Conservation (phyloP, 306 rosid genomes). For the Aeschynomene evenia region DNA sequence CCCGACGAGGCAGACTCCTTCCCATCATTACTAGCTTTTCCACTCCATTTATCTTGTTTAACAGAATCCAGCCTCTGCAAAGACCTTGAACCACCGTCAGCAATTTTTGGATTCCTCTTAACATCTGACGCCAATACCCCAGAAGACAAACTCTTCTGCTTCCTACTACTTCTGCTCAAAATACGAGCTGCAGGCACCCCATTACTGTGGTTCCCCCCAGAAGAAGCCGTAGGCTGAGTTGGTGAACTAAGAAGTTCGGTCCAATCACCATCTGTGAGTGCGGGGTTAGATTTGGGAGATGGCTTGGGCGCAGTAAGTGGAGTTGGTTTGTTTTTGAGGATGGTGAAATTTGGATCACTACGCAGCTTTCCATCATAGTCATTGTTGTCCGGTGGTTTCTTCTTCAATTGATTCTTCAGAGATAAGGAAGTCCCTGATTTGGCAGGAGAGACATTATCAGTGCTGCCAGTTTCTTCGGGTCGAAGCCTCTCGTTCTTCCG, state of each 20-base stretch:
- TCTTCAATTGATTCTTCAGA: slow-evolving; percentile 82
- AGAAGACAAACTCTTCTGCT: slow-evolving; percentile 42
- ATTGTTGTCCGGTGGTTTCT: slow-evolving; percentile 48
- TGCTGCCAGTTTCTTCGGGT: slow-evolving; percentile 42
- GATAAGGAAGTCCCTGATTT: slow-evolving; percentile 56
- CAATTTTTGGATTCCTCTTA: slow-evolving; percentile 50
- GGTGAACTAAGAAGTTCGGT: slow-evolving; percentile 79
- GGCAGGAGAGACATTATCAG: slow-evolving; percentile 34
- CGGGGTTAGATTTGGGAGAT: slow-evolving; percentile 44
- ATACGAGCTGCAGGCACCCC: slow-evolving; percentile 45
- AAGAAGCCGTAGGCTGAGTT: slow-evolving; percentile 39
- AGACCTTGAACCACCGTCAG: slow-evolving; percentile 34
- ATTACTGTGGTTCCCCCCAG: slow-evolving; percentile 41
- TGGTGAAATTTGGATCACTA: slow-evolving; percentile 50
- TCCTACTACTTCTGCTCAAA: slow-evolving; percentile 55
- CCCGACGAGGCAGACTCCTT: slow-evolving; percentile 54
- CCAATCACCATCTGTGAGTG: slow-evolving; percentile 81
- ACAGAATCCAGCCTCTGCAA: slow-evolving; percentile 39
- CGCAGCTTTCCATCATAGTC: slow-evolving; percentile 59
- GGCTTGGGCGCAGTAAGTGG: slow-evolving; percentile 39
- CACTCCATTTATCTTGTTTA: slow-evolving; percentile 48
- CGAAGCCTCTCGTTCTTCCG: slow-evolving; percentile 66
- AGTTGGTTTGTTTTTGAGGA: slow-evolving; percentile 35
- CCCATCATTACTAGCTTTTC: slow-evolving; percentile 63
- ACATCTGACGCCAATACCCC: slow-evolving; percentile 40